Percentiles rank a stretch among this genome's conserved stretches.
Evolutionary conservation across 2,329 filamentous ascomycete species (phyloP).

Genomic region (Cercospora nicotianae): DNA sequence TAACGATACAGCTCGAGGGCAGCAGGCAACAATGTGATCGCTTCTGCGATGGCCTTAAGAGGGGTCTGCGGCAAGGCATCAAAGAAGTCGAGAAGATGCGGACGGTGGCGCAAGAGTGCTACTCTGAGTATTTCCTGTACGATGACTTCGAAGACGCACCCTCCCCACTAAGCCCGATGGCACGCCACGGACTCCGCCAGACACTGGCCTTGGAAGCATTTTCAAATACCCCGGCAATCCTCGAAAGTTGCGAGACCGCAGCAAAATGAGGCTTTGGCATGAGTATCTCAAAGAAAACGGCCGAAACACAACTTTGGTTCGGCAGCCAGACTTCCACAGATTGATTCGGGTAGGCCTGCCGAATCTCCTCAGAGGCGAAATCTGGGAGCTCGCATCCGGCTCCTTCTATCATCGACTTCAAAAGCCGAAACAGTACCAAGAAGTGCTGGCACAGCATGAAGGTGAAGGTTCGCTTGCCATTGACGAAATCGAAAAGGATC

Average conservation of each 20-base stretch:
- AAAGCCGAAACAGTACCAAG: constrained; percentile 76
- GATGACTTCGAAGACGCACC: constrained; percentile 33
- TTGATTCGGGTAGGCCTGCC: constrained; percentile 92
- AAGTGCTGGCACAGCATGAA: constrained; percentile 79
- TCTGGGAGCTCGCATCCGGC: constrained; percentile 93
- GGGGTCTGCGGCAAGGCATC: constrained; percentile 80
- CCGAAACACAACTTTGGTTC: constrained; percentile 84
- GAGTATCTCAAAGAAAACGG: constrained; percentile 94
- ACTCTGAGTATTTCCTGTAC: constrained; percentile 72
- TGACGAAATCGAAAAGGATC: constrained; percentile 97
- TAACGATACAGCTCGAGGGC: constrained; percentile 88
- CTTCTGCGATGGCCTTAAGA: constrained; percentile 95
- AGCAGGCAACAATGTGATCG: constrained; percentile 86
- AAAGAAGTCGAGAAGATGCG: constrained; percentile 85
- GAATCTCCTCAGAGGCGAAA: constrained; percentile 87
- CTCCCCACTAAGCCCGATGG: constrained; percentile 51
- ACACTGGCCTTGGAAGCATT: constrained; percentile 87
- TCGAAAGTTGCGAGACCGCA: constrained; percentile 87
- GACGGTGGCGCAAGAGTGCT: constrained; percentile 77
- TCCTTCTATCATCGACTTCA: constrained; percentile 86
- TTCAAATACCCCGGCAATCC: constrained; percentile 95
- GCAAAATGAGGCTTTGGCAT: constrained; percentile 96
- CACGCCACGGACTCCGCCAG: constrained; percentile 59
- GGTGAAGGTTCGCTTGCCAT: constrained; percentile 91
- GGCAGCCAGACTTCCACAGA: constrained; percentile 97